Conservation (phyloP, 371 early-diverging fungal species). For the Caulochytrium protostelioides region DNA sequence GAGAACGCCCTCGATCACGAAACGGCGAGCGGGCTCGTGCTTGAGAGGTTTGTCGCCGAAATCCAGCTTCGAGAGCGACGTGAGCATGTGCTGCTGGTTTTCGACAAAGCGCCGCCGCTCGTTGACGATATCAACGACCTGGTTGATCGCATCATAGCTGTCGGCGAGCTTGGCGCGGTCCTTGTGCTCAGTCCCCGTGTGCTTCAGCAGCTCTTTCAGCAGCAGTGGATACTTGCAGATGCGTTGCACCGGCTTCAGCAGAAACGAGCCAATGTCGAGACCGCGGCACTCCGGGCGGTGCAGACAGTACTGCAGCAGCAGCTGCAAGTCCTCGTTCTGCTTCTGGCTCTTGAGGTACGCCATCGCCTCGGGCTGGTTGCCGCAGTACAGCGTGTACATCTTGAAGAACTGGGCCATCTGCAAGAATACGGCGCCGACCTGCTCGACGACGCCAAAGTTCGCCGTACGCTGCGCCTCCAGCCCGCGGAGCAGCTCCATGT, state of each 20-base stretch:
- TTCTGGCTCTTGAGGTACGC: slow-evolving; percentile 1
- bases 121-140: slow-evolving; percentile 8
- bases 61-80: neutral
- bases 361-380: slow-evolving; percentile 4
- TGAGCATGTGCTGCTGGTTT: slow-evolving; percentile 3
- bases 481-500: slow-evolving; percentile 2
- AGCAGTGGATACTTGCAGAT: slow-evolving; percentile 1
- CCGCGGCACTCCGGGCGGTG: neutral
- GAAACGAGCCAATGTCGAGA: neutral
- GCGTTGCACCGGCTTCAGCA: neutral
- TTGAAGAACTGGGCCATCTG: slow-evolving; percentile 4
- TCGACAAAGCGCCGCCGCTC: slow-evolving; percentile 6
- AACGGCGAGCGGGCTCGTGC: slow-evolving; percentile 1
- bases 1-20: slow-evolving; percentile 1
- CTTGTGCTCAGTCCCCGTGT: slow-evolving; percentile 4
- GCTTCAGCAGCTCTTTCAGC: slow-evolving; percentile 5
- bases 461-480: slow-evolving; percentile 1
- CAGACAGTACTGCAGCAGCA: neutral
- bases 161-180: slow-evolving; percentile 2
- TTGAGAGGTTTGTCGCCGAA: neutral
- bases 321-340: neutral
- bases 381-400: slow-evolving; percentile 7
- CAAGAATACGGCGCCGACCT: slow-evolving; percentile 3
- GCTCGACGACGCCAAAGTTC: neutral
- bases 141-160: slow-evolving; percentile 3